A percentile compares a stretch with the other conserved stretches of the same genome.
phyloP scores from a whole-genome alignment of 2,329 filamentous ascomycete species.

The Fusarium sublunatum region DNA sequence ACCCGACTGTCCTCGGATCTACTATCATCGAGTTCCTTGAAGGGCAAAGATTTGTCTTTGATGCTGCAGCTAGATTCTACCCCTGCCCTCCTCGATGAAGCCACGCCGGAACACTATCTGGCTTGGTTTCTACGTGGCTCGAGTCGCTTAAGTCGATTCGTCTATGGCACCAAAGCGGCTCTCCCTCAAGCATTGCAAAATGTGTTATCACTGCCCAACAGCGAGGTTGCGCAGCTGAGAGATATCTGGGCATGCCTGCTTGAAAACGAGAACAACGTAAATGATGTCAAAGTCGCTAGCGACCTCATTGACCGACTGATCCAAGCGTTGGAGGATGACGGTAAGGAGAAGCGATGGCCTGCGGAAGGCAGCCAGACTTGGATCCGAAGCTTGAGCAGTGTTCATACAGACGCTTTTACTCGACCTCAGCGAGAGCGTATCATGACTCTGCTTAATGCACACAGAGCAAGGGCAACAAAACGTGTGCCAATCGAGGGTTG shows the following conservation, averaged over 20 bases:
- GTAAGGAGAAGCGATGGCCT: constrained; percentile 50
- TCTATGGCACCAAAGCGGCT: constrained; percentile 40
- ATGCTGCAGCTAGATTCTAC: constrained; percentile 28
- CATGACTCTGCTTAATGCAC: constrained; percentile 51
- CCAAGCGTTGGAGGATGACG: constrained; percentile 44
- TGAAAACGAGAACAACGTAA: constrained; percentile 54
- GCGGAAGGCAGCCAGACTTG: constrained; percentile 45
- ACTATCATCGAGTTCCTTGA: constrained; percentile 38
- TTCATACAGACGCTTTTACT: constrained; percentile 55
- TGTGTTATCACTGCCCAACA: constrained; percentile 36
- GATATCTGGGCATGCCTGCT: constrained; percentile 49
- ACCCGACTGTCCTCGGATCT: constrained; percentile 49
- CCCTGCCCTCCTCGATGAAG: constrained; percentile 44
- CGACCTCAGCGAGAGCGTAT: constrained; percentile 59
- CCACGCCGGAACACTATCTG: constrained; percentile 49
- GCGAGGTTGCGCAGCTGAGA: constrained; percentile 27
- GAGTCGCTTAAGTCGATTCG: constrained; percentile 48
- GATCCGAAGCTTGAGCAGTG: constrained; percentile 49
- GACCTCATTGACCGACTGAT: constrained; percentile 51
- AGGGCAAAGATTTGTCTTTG: constrained; percentile 38
- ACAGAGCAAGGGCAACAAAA: constrained; percentile 44
- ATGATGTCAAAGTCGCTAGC: constrained; percentile 49
- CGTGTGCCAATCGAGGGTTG: constrained; percentile 47
- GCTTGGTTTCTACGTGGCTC: constrained; percentile 51
- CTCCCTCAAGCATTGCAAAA: constrained; percentile 45